A percentile compares a stretch with the other conserved stretches of the same genome.
Evolutionary conservation across 352 stramenopile species (phyloP).

Genomic region (Pythium phragmiticola): DNA sequence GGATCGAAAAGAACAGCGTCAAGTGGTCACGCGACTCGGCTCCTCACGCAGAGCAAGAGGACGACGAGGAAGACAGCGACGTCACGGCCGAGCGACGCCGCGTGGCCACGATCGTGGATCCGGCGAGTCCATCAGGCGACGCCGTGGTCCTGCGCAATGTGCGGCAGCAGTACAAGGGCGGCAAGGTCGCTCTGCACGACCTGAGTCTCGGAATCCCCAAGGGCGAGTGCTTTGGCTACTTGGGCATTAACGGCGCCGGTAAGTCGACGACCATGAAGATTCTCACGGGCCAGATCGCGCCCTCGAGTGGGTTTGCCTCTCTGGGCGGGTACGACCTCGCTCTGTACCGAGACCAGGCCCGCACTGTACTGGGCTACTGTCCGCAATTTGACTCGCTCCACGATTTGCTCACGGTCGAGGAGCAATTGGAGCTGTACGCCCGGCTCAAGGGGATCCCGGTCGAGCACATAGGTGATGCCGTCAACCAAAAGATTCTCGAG

Average conservation of each 20-base stretch:
- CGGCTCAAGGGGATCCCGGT: constrained; percentile 77
- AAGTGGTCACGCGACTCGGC: constrained; percentile 1
- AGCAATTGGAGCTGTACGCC: constrained; percentile 91
- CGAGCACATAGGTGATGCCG: constrained; percentile 18
- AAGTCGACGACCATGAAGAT: constrained; percentile 58
- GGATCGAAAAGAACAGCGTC: constrained; percentile 39
- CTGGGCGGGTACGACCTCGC: constrained; percentile 70
- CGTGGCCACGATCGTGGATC: constrained; percentile 6
- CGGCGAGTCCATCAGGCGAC: constrained; percentile 16
- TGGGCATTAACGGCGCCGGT: constrained; percentile 79
- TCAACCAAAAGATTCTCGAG: constrained; percentile 58
- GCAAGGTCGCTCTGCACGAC: constrained; percentile 41
- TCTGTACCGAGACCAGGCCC: constrained; percentile 36
- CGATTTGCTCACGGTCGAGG: constrained; percentile 89
- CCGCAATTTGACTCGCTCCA: constrained; percentile 95
- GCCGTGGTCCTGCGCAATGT: constrained; percentile 51
- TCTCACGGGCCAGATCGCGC: constrained; percentile 36
- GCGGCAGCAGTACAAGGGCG: constrained; percentile 38
- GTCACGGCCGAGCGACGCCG: constrained; percentile 20
- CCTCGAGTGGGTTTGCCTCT: constrained; percentile 54
- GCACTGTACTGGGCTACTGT: constrained; percentile 78
- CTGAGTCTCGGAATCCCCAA: constrained; percentile 70
- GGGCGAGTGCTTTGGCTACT: constrained; percentile 75
- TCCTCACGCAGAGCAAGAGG: not conserved
- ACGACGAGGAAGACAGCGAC: constrained; percentile 14